These are phyloP conservation scores for Lentinula boryana DNA, from an alignment of 768 basidiomycete genomes.

Conservation along the genomic window DNA sequence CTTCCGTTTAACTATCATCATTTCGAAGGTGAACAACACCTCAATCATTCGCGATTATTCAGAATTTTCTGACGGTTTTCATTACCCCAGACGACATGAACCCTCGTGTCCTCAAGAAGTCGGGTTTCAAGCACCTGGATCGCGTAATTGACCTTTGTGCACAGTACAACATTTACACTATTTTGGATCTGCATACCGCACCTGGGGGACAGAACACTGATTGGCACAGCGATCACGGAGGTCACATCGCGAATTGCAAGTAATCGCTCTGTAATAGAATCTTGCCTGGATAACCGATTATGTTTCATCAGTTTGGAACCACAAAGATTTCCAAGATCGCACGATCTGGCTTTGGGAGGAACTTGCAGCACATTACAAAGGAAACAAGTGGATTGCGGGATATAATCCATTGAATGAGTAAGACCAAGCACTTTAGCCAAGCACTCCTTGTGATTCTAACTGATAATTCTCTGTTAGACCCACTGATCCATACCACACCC, in stretches of 20 bases:
- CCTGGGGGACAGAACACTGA: constrained; percentile 72
- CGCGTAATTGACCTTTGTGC: constrained; percentile 75
- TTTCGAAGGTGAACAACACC: constrained; percentile 44
- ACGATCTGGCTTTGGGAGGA: constrained; percentile 72
- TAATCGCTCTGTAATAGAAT: not conserved
- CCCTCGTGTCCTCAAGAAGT: constrained; percentile 66
- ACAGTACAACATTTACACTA: constrained; percentile 70
- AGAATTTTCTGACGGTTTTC: not conserved
- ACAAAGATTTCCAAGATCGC: constrained; percentile 84
- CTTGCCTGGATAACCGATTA: not conserved
- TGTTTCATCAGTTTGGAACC: constrained; percentile 54
- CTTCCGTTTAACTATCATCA: constrained; percentile 71
- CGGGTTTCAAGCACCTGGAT: constrained; percentile 79
- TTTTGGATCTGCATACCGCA: constrained; percentile 76
- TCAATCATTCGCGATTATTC: not conserved
- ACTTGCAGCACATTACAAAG: constrained; percentile 69
- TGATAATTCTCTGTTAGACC: constrained; percentile 19
- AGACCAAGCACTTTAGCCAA: not conserved
- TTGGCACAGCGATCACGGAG: constrained; percentile 76
- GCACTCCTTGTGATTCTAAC: not conserved
- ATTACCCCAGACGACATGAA: constrained; percentile 54
- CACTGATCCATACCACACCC: constrained; percentile 61
- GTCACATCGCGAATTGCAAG: constrained; percentile 58
- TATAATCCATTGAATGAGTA: constrained; percentile 82
- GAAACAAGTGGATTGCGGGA: constrained; percentile 79